Evolutionary conservation across 177 flowering plant species (phyloP).

Genomic region (Vitis hybrid): DNA sequence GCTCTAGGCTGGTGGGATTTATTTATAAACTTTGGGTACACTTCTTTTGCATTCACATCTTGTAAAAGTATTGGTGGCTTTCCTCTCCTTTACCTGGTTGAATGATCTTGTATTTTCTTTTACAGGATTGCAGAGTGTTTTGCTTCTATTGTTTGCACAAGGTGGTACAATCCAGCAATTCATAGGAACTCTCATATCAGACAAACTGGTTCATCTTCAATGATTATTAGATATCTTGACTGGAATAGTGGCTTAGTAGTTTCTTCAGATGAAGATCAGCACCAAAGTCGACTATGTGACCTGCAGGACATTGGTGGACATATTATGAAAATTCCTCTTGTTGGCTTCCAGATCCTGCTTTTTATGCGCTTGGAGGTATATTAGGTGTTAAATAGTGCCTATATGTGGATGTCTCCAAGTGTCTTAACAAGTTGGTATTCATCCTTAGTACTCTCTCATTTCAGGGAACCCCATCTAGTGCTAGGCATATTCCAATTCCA

Average conservation of each 20-base stretch:
- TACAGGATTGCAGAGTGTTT: slow-evolving; percentile 92
- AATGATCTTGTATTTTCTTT: slow-evolving; percentile 11
- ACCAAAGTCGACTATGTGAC: slow-evolving; percentile 55
- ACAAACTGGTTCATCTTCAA: slow-evolving; percentile 64
- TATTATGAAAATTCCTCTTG: slow-evolving; percentile 82
- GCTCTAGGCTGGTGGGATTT: slow-evolving; percentile 98
- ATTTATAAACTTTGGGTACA: slow-evolving; percentile 89
- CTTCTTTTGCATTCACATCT: slow-evolving; percentile 1
- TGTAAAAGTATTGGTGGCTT: not conserved
- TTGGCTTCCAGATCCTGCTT: slow-evolving; percentile 75
- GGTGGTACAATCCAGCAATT: slow-evolving; percentile 91
- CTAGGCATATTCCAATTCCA: slow-evolving; percentile 61
- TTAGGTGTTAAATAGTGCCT: not conserved
- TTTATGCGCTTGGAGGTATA: slow-evolving; percentile 89
- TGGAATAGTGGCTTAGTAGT: slow-evolving; percentile 76
- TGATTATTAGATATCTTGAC: slow-evolving; percentile 63
- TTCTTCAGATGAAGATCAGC: slow-evolving; percentile 56
- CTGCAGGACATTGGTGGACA: slow-evolving; percentile 91
- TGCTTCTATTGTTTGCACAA: slow-evolving; percentile 93
- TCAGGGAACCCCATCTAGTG: slow-evolving; percentile 82
- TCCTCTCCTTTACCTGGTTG: slow-evolving; percentile 5
- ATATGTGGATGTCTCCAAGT: not conserved
- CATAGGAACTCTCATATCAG: slow-evolving; percentile 53
- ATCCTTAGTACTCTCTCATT: slow-evolving; percentile 13
- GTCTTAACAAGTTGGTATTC: slow-evolving; percentile 3